These are phyloP conservation scores for Zhuliangozyma blackwelliae DNA, from an alignment of 1,139 yeast genomes.

Conservation along the genomic window DNA sequence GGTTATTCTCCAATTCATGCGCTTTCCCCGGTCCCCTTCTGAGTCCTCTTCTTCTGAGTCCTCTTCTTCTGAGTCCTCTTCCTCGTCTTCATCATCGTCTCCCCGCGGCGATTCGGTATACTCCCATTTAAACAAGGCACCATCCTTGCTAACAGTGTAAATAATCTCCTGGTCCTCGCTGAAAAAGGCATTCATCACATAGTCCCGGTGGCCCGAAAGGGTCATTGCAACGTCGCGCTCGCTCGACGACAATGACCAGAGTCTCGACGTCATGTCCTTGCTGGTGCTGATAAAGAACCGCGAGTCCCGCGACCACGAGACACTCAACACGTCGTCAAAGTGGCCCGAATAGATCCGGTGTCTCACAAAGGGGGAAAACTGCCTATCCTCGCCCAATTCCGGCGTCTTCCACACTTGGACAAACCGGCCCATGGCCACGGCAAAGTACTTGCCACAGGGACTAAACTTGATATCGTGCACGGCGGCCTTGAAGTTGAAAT, in stretches of 20 bases:
- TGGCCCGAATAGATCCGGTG: slow-evolving; percentile 92
- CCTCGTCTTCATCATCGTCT: slow-evolving; percentile 35
- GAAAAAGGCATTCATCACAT: slow-evolving; percentile 83
- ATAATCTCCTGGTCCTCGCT: slow-evolving; percentile 80
- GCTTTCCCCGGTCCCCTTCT: too few species aligned
- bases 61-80: slow-evolving; percentile 19
- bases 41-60: slow-evolving; percentile 14
- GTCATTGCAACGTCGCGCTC: slow-evolving; percentile 83
- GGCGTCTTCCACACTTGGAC: slow-evolving; percentile 96
- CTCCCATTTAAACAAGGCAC: slow-evolving; percentile 92
- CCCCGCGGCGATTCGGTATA: slow-evolving; percentile 52
- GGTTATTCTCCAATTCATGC: slow-evolving; percentile 75
- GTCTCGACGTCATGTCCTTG: slow-evolving; percentile 83
- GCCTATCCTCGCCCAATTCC: slow-evolving; percentile 64
- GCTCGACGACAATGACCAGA: slow-evolving; percentile 71
- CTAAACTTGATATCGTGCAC: slow-evolving; percentile 78
- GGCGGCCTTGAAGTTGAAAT: slow-evolving; percentile 82
- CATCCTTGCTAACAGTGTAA: slow-evolving; percentile 90
- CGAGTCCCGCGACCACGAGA: slow-evolving; percentile 89
- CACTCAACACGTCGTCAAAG: slow-evolving; percentile 70
- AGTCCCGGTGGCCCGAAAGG: slow-evolving; percentile 88
- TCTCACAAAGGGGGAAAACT: slow-evolving; percentile 93
- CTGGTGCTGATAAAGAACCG: slow-evolving; percentile 83
- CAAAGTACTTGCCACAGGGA: slow-evolving; percentile 85
- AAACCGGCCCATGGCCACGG: slow-evolving; percentile 77